Base-by-base conservation (phyloP, 768 basidiomycete genomes). In the Lactifluus pinguis region DNA sequence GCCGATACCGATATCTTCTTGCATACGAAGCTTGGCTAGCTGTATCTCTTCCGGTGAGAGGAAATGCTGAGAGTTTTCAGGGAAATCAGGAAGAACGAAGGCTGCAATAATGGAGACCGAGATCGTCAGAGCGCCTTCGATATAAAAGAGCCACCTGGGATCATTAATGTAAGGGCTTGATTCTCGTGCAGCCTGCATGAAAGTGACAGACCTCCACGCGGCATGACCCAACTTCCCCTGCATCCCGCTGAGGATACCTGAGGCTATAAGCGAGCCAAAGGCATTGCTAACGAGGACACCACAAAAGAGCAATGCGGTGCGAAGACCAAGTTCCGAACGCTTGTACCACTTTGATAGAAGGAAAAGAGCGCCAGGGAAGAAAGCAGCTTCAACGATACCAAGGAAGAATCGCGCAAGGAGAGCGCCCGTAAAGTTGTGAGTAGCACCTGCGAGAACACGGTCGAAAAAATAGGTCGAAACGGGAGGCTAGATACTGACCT, bases 261-360 rank as follows among this genome's bases (percentile, higher is more conserved):
- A 86, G 11, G 89, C 88, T 54, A 92, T 80, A 11, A 92, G 74
- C 2, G 87, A 79, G 4, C 90, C 89, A 69, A 92, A 90, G 0
- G 89, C 90, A 75, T 92, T 93, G 57, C 83, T 84, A 55, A 91
- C 83, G 32, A 92, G 75, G 66, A 79, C 83, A 19, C 90, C 89
- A 62, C 87, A 88, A 42, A 80, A 80, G 34, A 91, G 76, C 50
- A 86, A 69, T 6, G 88, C 85, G 11, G 80, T 86, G 55, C 87
- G 77, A 53, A 83, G 74, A 44, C 86, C 89, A 44, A 92, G 75
- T 68, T 92, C 89, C 36, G 75, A 76, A 48, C 80, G 80, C 59
- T 77, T 87, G 75, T 91, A 91, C 89, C 87, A 84, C 68, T 81
- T 83, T 0, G 83, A 84, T 29, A 85, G 73, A 2, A 84, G 72